A percentile compares a stretch with the other conserved stretches of the same genome.
Conservation (phyloP, 345 rosid species). For the Brassica incana region DNA sequence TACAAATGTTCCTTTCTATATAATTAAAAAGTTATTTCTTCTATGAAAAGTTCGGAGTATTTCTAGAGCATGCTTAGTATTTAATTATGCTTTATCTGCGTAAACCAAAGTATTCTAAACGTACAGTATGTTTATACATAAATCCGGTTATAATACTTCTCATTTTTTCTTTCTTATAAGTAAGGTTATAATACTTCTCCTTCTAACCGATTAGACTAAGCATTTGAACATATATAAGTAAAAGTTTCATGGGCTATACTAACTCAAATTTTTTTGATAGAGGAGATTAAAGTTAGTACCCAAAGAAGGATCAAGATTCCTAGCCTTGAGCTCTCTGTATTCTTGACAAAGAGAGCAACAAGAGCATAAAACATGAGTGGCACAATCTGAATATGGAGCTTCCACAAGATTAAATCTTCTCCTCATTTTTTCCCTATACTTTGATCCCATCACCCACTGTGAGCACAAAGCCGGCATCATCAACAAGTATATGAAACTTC, state of each 20-base stretch:
- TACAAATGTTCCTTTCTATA: background rate
- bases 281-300: slow-evolving; percentile 35
- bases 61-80: background rate
- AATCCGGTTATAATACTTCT: background rate
- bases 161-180: too few relatives aligned
- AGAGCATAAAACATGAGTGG: slow-evolving; percentile 43
- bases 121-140: background rate
- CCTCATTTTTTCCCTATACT: slow-evolving; percentile 51
- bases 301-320: slow-evolving; percentile 50
- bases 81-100: background rate
- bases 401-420: slow-evolving; percentile 48
- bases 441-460: slow-evolving; percentile 57
- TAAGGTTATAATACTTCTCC: background rate
- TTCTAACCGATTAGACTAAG: background rate
- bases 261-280: too few relatives aligned
- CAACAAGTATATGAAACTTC: slow-evolving; percentile 43
- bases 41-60: background rate
- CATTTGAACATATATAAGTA: background rate
- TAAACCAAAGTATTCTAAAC: background rate
- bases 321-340: slow-evolving; percentile 49
- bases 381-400: slow-evolving; percentile 48
- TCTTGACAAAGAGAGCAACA: slow-evolving; percentile 54
- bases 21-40: background rate
- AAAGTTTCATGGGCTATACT: background rate
- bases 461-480: slow-evolving; percentile 52